Evolutionary conservation across 228 moss, liverwort and hornwort species (phyloP).

Genomic region (Sphagnum magellanicum): DNA sequence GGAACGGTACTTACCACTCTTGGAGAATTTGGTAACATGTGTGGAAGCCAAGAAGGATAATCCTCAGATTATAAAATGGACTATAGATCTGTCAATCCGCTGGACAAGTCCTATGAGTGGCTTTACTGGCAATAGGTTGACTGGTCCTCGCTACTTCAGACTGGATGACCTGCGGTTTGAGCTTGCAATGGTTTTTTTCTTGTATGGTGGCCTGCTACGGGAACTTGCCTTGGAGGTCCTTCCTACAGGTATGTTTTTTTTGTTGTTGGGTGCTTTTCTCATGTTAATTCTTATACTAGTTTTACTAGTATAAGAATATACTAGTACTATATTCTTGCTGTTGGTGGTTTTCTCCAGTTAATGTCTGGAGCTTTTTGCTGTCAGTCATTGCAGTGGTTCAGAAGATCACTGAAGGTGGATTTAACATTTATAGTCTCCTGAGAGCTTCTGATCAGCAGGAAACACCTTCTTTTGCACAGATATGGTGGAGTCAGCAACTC

Average conservation of each 20-base stretch:
- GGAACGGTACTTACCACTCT: slow-evolving; percentile 86
- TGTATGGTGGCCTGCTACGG: slow-evolving; percentile 78
- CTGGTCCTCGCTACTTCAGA: slow-evolving; percentile 81
- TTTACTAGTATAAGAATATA: too few species aligned
- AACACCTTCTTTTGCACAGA: slow-evolving; percentile 19
- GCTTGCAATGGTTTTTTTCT: slow-evolving; percentile 80
- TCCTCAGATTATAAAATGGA: slow-evolving; percentile 75
- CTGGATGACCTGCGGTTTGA: slow-evolving; percentile 96
- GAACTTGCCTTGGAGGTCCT: slow-evolving; percentile 91
- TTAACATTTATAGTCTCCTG: too few species aligned
- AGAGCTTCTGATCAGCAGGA: too few species aligned
- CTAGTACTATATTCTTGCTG: too few species aligned
- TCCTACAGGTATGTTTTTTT: slow-evolving; percentile 48
- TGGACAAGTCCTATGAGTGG: slow-evolving; percentile 93
- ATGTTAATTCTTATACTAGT: too few species aligned
- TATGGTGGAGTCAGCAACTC: slow-evolving; percentile 70
- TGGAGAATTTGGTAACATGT: slow-evolving; percentile 82
- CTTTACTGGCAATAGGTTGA: slow-evolving; percentile 57
- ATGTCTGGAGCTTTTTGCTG: too few species aligned
- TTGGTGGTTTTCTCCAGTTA: not conserved
- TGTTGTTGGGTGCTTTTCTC: not conserved
- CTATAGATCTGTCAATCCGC: slow-evolving; percentile 72
- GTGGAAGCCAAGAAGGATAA: slow-evolving; percentile 61
- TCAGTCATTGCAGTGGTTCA: too few species aligned
- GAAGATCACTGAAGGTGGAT: too few species aligned